A percentile compares a stretch with the other conserved stretches of the same genome.
Conservation (phyloP, 2,329 filamentous ascomycete species). For the Aureobasidium sp. region DNA sequence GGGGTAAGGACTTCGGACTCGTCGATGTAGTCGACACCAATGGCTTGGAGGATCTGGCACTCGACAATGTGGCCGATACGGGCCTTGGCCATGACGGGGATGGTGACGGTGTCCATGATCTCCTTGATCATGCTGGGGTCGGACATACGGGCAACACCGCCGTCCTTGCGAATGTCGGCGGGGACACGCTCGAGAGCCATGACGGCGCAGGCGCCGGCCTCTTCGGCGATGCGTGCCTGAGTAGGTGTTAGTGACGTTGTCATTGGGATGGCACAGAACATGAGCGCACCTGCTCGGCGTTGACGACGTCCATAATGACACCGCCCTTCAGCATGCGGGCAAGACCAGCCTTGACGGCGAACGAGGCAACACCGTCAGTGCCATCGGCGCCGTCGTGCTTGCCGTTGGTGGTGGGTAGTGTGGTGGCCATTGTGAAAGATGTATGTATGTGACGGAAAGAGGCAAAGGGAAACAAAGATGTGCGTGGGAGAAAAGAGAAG, state of each 20-base stretch:
- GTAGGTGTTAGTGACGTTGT: background rate
- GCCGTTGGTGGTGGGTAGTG: constrained; percentile 41
- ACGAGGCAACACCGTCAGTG: constrained; percentile 42
- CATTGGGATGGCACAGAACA: background rate
- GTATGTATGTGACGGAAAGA: background rate
- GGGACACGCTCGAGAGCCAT: constrained; percentile 98
- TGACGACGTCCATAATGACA: constrained; percentile 98
- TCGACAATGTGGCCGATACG: constrained; percentile 97
- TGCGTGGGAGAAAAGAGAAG: background rate
- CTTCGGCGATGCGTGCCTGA: constrained; percentile 89
- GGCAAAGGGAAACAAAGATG: background rate
- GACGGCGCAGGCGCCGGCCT: constrained; percentile 89
- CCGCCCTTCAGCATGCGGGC: constrained; percentile 98
- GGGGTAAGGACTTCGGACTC: constrained; percentile 96
- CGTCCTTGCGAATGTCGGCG: constrained; percentile 85
- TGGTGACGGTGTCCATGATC: constrained; percentile 90
- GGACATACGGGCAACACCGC: constrained; percentile 93
- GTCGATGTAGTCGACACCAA: constrained; percentile 96
- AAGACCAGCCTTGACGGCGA: constrained; percentile 87
- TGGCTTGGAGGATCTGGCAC: constrained; percentile 91
- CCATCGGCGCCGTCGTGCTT: constrained; percentile 23
- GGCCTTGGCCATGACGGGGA: constrained; percentile 98
- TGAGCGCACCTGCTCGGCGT: constrained; percentile 61
- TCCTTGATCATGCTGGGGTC: constrained; percentile 91
- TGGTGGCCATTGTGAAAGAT: constrained; percentile 32